Evolutionary conservation across 108 stramenopile species (phyloP).

Genomic region (Stephanodiscus minutulus): DNA sequence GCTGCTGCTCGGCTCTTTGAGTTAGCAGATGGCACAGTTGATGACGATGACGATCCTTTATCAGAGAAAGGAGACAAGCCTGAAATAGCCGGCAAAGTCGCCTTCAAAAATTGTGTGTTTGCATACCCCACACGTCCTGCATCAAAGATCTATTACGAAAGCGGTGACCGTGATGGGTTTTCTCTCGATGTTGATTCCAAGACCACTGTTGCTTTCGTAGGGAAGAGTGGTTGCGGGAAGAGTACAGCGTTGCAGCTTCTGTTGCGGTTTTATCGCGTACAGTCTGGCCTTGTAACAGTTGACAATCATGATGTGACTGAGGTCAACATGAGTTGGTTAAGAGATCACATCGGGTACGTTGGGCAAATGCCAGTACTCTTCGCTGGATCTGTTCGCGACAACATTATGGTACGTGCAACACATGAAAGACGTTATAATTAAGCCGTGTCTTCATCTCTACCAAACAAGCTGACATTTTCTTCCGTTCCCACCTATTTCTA

Average conservation of each 20-base stretch:
- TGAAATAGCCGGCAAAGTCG: constrained; percentile 52
- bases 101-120: constrained; percentile 58
- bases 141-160: constrained; percentile 46
- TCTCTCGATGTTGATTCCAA: constrained; percentile 59
- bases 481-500: constrained; percentile 45
- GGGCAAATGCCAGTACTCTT: constrained; percentile 87
- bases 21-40: constrained; percentile 36
- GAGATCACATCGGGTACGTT: constrained; percentile 61
- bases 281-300: constrained; percentile 33
- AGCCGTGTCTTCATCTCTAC: too few species aligned
- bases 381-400: constrained; percentile 70
- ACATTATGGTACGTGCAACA: constrained; percentile 61
- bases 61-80: constrained; percentile 57
- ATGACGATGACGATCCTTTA: constrained; percentile 43
- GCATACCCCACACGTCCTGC: constrained; percentile 66
- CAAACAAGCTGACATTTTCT: too few species aligned
- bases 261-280: constrained; percentile 44
- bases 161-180: constrained; percentile 46
- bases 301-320: constrained; percentile 52
- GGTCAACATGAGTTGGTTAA: constrained; percentile 44
- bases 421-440: too few species aligned
- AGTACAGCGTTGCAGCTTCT: constrained; percentile 61
- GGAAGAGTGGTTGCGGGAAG: constrained; percentile 74
- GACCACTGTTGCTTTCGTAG: constrained; percentile 74
- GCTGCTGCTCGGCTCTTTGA: constrained; percentile 47